Conservation (phyloP, 306 rosid species). For the Malus sylvestris region DNA sequence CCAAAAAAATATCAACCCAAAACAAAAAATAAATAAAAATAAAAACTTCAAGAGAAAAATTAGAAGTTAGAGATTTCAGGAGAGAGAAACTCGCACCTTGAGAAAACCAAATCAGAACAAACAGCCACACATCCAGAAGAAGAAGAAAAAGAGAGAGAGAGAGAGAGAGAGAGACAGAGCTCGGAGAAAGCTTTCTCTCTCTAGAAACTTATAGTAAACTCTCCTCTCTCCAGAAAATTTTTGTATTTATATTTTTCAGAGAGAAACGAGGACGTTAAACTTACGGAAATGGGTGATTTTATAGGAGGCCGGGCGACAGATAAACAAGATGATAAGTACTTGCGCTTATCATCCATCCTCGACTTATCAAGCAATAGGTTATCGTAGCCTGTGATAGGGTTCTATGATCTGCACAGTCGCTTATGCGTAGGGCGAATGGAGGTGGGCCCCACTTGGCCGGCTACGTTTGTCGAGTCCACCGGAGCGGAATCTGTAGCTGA, state of each 20-base stretch:
- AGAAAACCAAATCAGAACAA: constrained; percentile 34
- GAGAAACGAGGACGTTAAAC: constrained; percentile 33
- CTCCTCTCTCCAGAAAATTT: constrained; percentile 26
- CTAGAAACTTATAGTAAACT: constrained; percentile 41
- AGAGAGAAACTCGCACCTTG: constrained; percentile 48
- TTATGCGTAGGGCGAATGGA: constrained; percentile 17
- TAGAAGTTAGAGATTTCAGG: constrained; percentile 49
- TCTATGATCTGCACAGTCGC: fast-evolving
- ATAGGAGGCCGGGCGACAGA: constrained; percentile 47
- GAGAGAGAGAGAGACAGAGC: constrained; percentile 26
- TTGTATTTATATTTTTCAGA: not conserved
- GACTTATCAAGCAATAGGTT: not conserved
- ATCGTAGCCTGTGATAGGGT: not conserved
- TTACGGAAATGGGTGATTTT: constrained; percentile 64
- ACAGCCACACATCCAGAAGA: constrained; percentile 25
- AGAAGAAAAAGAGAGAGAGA: not conserved
- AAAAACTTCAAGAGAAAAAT: constrained; percentile 28
- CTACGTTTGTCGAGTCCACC: constrained; percentile 55
- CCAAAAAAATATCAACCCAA: constrained; percentile 15
- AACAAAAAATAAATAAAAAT: constrained; percentile 30
- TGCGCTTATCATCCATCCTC: fast-evolving
- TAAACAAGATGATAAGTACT: not conserved
- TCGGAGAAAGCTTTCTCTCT: constrained; percentile 45
- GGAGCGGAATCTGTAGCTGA: constrained; percentile 87
- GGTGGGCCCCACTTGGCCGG: constrained; percentile 72